These are phyloP conservation scores for Phlyctochytrium bullatum DNA, from an alignment of 192 early-diverging fungal genomes.

Conservation along the genomic window DNA sequence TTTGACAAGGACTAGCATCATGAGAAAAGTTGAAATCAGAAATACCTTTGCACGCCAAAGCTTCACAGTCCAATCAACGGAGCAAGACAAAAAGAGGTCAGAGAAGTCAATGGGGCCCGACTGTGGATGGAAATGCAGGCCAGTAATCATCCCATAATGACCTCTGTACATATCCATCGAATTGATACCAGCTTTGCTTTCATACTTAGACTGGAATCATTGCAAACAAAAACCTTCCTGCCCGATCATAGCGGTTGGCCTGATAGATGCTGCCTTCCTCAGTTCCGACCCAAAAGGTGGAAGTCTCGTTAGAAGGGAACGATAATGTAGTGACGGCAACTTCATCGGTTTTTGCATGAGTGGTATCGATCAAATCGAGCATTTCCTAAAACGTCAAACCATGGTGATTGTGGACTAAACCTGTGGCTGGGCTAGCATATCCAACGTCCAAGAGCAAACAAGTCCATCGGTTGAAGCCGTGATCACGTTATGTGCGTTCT, in stretches of 20 bases:
- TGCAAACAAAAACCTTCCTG: conserved; percentile 67
- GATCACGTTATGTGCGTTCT: conserved; percentile 92
- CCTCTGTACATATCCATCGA: conserved; percentile 79
- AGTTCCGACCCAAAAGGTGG: conserved; percentile 92
- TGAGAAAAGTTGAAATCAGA: conserved; percentile 18
- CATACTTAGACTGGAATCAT: conserved; percentile 10
- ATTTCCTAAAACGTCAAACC: conserved; percentile 56
- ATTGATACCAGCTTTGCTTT: conserved; percentile 93
- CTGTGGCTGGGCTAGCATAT: conserved; percentile 96
- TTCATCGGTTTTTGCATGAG: conserved; percentile 84
- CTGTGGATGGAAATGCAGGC: conserved; percentile 87
- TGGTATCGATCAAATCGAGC: conserved; percentile 72
- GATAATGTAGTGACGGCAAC: conserved; percentile 87
- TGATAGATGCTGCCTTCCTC: conserved; percentile 94
- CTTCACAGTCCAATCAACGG: conserved; percentile 97
- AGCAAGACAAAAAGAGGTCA: conserved; percentile 88
- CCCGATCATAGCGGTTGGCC: conserved; percentile 92
- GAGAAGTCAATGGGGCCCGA: conserved; percentile 79
- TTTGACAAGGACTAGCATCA: conserved; percentile 21
- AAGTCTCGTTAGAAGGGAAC: conserved; percentile 90
- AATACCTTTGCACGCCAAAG: conserved; percentile 74
- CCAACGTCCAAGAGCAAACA: conserved; percentile 95
- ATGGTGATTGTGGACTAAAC: conserved; percentile 28
- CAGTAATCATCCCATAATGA: conserved; percentile 85
- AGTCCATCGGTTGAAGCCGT: conserved; percentile 94